Evolutionary conservation across 805 yeast species (phyloP).

Genomic region (Wickerhamiella cacticola): DNA sequence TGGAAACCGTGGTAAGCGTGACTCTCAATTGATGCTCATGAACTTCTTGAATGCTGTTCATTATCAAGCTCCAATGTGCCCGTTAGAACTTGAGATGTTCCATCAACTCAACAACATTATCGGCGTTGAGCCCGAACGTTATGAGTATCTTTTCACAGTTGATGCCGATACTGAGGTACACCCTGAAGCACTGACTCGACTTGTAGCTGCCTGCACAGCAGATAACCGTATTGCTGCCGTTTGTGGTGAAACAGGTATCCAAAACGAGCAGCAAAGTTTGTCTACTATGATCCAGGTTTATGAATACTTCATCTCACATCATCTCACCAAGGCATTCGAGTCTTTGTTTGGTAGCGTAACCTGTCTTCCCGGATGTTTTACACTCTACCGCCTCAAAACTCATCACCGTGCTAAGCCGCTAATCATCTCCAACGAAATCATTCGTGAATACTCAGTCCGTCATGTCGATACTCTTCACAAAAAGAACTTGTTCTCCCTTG

Average conservation of each 20-base stretch:
- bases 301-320: slow-evolving; percentile 53
- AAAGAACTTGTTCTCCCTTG: slow-evolving; percentile 48
- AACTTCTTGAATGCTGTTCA: slow-evolving; percentile 49
- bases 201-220: slow-evolving; percentile 44
- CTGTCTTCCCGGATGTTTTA: slow-evolving; percentile 55
- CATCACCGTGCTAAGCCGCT: slow-evolving; percentile 43
- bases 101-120: slow-evolving; percentile 45
- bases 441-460: slow-evolving; percentile 43
- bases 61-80: slow-evolving; percentile 49
- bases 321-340: slow-evolving; percentile 52
- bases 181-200: slow-evolving; percentile 43
- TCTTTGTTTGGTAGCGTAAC: slow-evolving; percentile 52
- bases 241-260: slow-evolving; percentile 50
- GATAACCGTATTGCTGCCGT: slow-evolving; percentile 47
- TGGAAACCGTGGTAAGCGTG: slow-evolving; percentile 56
- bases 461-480: slow-evolving; percentile 48
- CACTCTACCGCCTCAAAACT: slow-evolving; percentile 39
- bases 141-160: slow-evolving; percentile 44
- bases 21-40: slow-evolving; percentile 50
- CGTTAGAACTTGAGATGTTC: slow-evolving; percentile 44
- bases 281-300: slow-evolving; percentile 52
- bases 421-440: slow-evolving; percentile 48
- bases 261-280: slow-evolving; percentile 41
- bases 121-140: slow-evolving; percentile 46
- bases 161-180: slow-evolving; percentile 53